These are phyloP conservation scores for Mallotus japonicus DNA, from an alignment of 441 rosid species.

Conservation along the genomic window DNA sequence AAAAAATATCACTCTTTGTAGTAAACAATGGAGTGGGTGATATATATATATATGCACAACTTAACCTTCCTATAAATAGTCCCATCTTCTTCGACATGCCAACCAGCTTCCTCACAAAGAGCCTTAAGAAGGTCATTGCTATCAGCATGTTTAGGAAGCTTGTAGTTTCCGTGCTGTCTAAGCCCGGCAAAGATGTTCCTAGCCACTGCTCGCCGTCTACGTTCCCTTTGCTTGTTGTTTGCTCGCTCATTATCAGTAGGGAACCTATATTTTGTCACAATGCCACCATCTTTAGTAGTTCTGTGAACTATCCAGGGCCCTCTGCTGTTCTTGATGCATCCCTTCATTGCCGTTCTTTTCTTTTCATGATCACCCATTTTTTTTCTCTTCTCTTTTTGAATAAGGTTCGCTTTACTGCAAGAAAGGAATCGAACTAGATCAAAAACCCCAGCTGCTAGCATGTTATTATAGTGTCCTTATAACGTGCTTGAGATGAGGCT, in stretches of 20 bases:
- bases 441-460: not conserved
- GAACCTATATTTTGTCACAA: slow-evolving; percentile 25
- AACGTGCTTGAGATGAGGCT: not conserved
- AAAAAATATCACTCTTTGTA: not conserved
- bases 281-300: slow-evolving; percentile 28
- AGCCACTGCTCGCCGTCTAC: slow-evolving; percentile 32
- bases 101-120: slow-evolving; percentile 44
- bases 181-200: slow-evolving; percentile 42
- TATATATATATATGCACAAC: too few species aligned
- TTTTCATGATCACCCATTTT: not conserved
- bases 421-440: too few species aligned
- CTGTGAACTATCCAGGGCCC: slow-evolving; percentile 43
- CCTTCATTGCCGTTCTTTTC: slow-evolving; percentile 5
- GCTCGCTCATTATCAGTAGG: slow-evolving; percentile 37
- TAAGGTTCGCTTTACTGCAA: too few species aligned
- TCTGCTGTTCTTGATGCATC: slow-evolving; percentile 24
- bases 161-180: slow-evolving; percentile 41
- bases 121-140: slow-evolving; percentile 43
- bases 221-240: slow-evolving; percentile 41
- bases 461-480: not conserved
- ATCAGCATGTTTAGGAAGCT: slow-evolving; percentile 37
- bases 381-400: not conserved
- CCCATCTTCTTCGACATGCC: slow-evolving; percentile 50
- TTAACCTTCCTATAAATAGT: slow-evolving; percentile 31
- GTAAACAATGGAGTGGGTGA: too few species aligned